phyloP scores from a whole-genome alignment of 768 basidiomycete species.

The Agaricus sinodeliciosus region DNA sequence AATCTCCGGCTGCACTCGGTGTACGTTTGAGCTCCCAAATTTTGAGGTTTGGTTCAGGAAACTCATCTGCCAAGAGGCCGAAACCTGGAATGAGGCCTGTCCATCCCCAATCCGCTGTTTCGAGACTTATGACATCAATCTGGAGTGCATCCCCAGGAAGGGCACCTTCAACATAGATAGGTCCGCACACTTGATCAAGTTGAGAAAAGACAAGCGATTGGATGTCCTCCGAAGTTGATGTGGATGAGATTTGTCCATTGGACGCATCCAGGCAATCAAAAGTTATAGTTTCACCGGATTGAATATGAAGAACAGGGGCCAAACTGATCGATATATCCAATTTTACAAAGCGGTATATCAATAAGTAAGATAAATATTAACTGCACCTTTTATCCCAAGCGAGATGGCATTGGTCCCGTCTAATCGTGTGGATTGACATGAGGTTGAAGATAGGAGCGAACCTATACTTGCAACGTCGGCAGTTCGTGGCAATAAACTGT shows the following conservation, averaged over 20 bases:
- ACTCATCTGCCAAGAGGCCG: constrained; percentile 52
- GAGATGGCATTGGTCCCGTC: constrained; percentile 45
- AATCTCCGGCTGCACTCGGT: constrained; percentile 16
- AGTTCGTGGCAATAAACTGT: not conserved
- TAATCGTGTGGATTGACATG: constrained; percentile 46
- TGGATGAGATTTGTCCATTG: constrained; percentile 47
- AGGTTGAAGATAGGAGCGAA: not conserved
- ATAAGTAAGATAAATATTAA: not conserved
- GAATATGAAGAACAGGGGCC: constrained; percentile 38
- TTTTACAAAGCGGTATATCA: not conserved
- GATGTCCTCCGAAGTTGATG: constrained; percentile 31
- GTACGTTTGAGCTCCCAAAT: constrained; percentile 37
- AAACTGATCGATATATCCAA: constrained; percentile 32
- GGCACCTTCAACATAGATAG: constrained; percentile 47
- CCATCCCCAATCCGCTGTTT: constrained; percentile 58
- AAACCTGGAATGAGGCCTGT: constrained; percentile 54
- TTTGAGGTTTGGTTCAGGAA: constrained; percentile 42
- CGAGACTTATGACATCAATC: constrained; percentile 48
- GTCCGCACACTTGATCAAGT: constrained; percentile 56
- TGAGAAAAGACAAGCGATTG: constrained; percentile 36
- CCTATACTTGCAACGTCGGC: not conserved
- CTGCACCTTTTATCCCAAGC: constrained; percentile 56
- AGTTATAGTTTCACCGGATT: constrained; percentile 47
- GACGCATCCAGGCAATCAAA: constrained; percentile 63
- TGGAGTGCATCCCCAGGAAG: constrained; percentile 51